phyloP scores from a whole-genome alignment of 768 basidiomycete species.

The Rhodosporidiobolus sp. region DNA sequence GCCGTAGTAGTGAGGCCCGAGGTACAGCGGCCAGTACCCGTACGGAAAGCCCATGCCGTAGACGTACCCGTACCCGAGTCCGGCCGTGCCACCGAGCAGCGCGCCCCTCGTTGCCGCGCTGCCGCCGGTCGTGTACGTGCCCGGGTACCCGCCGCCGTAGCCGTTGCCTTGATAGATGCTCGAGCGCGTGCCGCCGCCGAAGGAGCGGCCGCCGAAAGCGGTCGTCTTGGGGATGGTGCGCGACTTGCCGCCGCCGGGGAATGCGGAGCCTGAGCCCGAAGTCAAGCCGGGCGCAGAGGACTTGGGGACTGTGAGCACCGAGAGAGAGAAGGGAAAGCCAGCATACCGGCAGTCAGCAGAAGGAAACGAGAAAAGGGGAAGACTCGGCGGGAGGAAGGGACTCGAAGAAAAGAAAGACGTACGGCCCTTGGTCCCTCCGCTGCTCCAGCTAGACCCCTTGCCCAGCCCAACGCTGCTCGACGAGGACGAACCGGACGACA shows the following conservation, averaged over 20 bases:
- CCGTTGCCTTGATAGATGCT: background rate
- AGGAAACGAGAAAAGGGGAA: too few relatives aligned
- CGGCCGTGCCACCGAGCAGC: background rate
- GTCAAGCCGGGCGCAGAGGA: too few relatives aligned
- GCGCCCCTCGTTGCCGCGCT: background rate
- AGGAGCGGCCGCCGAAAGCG: background rate
- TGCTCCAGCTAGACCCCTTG: too few relatives aligned
- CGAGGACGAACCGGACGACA: too few relatives aligned
- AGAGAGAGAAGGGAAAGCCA: too few relatives aligned
- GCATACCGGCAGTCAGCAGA: too few relatives aligned
- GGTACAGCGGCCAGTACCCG: slow-evolving; percentile 16
- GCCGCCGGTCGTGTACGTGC: background rate
- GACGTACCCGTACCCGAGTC: slow-evolving; percentile 3
- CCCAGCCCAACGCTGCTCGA: too few relatives aligned
- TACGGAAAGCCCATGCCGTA: slow-evolving; percentile 1
- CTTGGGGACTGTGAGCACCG: too few relatives aligned
- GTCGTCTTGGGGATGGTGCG: background rate
- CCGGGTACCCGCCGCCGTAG: slow-evolving; percentile 14
- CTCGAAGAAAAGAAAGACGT: too few relatives aligned
- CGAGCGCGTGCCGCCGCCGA: background rate
- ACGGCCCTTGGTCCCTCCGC: too few relatives aligned
- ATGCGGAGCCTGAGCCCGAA: background rate
- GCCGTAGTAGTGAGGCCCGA: slow-evolving; percentile 13
- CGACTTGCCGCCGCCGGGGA: slow-evolving; percentile 1
- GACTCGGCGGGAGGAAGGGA: too few relatives aligned